Evolutionary conservation across 768 basidiomycete species (phyloP).

Genomic region (Exidia glandulosa): DNA sequence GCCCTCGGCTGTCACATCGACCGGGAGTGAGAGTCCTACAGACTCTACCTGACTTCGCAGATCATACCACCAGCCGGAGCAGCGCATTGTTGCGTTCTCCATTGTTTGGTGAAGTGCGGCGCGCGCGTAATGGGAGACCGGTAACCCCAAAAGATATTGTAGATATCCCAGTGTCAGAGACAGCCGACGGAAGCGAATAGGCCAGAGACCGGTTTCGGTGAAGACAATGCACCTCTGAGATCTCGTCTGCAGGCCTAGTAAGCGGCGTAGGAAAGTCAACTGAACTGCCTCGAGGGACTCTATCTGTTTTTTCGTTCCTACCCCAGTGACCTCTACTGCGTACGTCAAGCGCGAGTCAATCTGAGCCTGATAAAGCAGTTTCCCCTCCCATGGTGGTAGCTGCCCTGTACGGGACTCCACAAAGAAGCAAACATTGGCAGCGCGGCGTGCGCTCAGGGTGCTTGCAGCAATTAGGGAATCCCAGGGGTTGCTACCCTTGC

Average conservation of each 20-base stretch:
- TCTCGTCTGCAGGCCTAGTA: slow-evolving; percentile 12
- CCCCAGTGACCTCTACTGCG: slow-evolving; percentile 13
- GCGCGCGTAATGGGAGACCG: background rate
- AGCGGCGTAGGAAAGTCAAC: slow-evolving; percentile 11
- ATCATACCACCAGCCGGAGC: background rate
- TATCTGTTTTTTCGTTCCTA: slow-evolving; percentile 4
- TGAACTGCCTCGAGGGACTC: slow-evolving; percentile 8
- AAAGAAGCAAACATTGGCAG: background rate
- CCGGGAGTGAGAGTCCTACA: background rate
- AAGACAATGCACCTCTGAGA: slow-evolving; percentile 8
- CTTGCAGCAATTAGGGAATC: background rate
- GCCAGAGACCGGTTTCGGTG: slow-evolving; percentile 8
- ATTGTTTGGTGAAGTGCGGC: background rate
- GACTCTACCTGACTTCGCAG: background rate
- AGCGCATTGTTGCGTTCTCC: background rate
- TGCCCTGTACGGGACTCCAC: background rate
- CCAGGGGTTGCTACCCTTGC: background rate
- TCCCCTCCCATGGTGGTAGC: slow-evolving; percentile 5
- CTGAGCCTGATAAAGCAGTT: slow-evolving; percentile 12
- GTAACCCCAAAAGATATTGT: background rate
- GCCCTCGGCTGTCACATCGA: background rate
- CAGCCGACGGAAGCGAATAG: slow-evolving; percentile 4
- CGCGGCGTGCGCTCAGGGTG: background rate
- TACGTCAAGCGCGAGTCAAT: slow-evolving; percentile 16
- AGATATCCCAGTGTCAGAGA: background rate